A percentile compares a stretch with the other conserved stretches of the same genome.
phyloP scores from a whole-genome alignment of 495 filamentous ascomycete species.

The Penicillium dipodomyicola region DNA sequence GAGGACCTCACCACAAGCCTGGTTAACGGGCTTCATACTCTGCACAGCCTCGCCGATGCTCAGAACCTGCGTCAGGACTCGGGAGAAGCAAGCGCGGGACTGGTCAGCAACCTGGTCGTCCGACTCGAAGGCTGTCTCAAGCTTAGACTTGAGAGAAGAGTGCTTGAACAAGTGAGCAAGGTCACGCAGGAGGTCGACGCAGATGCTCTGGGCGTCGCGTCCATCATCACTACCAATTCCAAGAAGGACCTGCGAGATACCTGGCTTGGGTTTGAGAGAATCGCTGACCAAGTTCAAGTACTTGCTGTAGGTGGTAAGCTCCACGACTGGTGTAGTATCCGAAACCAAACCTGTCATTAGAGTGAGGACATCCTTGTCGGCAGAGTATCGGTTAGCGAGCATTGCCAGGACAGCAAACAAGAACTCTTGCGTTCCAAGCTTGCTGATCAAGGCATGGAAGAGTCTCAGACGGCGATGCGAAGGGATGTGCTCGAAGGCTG shows the following conservation, averaged over 20 bases:
- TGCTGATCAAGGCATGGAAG: slow-evolving; percentile 74
- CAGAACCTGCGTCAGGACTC: slow-evolving; percentile 65
- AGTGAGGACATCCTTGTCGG: slow-evolving; percentile 45
- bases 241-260: slow-evolving; percentile 66
- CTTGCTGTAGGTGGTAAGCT: slow-evolving; percentile 66
- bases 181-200: slow-evolving; percentile 58
- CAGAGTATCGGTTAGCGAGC: slow-evolving; percentile 47
- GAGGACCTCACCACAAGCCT: slow-evolving; percentile 65
- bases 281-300: slow-evolving; percentile 71
- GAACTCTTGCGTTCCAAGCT: slow-evolving; percentile 79
- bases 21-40: slow-evolving; percentile 58
- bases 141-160: slow-evolving; percentile 43
- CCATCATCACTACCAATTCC: slow-evolving; percentile 59
- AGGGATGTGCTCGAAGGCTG: slow-evolving; percentile 93
- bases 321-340: slow-evolving; percentile 59
- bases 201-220: slow-evolving; percentile 57
- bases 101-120: slow-evolving; percentile 50
- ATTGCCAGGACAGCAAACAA: slow-evolving; percentile 47
- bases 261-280: slow-evolving; percentile 65
- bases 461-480: slow-evolving; percentile 74
- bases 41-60: slow-evolving; percentile 59
- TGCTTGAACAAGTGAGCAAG: slow-evolving; percentile 46
- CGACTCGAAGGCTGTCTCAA: slow-evolving; percentile 38
- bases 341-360: slow-evolving; percentile 44
- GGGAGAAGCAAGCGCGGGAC: slow-evolving; percentile 65